These are phyloP conservation scores for Thelonectria blattea DNA, from an alignment of 2,329 filamentous ascomycete species.

Conservation along the genomic window DNA sequence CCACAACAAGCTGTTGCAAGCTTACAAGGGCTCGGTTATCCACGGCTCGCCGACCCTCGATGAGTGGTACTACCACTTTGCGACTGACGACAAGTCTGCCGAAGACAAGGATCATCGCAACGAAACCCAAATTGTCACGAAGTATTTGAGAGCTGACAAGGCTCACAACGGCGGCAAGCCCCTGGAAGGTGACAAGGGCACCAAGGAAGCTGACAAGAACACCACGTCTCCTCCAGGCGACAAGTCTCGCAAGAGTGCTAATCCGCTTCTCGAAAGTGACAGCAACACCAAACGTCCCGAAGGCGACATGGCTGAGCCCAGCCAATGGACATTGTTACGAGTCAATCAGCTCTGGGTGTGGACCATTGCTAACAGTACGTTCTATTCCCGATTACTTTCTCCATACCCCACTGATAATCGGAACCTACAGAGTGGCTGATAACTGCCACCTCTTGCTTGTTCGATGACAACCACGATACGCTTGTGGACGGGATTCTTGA, in stretches of 20 bases:
- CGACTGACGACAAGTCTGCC: neutral
- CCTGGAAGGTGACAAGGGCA: neutral
- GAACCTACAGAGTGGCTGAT: slow-evolving; percentile 19
- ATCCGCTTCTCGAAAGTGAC: too few relatives aligned
- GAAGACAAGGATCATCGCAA: slow-evolving; percentile 14
- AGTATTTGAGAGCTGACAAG: slow-evolving; percentile 1
- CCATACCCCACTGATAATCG: too few relatives aligned
- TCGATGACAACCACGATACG: neutral
- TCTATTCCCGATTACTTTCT: too few relatives aligned
- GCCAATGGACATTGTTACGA: slow-evolving; percentile 19
- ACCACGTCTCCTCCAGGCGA: too few relatives aligned
- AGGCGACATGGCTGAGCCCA: too few relatives aligned
- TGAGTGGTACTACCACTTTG: slow-evolving; percentile 29
- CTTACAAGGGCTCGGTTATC: slow-evolving; percentile 10
- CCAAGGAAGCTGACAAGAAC: too few relatives aligned
- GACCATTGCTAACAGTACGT: slow-evolving; percentile 22
- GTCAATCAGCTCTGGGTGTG: slow-evolving; percentile 32
- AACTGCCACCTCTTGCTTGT: slow-evolving; percentile 1
- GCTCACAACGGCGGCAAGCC: neutral
- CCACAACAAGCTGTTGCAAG: neutral
- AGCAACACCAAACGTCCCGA: too few relatives aligned
- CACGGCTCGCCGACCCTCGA: slow-evolving; percentile 24
- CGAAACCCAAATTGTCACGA: slow-evolving; percentile 20
- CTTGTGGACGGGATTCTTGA: neutral
- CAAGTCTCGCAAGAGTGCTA: too few relatives aligned